Base-by-base conservation (phyloP, 2,329 filamentous ascomycete species). In the Fusarium nodosum region DNA sequence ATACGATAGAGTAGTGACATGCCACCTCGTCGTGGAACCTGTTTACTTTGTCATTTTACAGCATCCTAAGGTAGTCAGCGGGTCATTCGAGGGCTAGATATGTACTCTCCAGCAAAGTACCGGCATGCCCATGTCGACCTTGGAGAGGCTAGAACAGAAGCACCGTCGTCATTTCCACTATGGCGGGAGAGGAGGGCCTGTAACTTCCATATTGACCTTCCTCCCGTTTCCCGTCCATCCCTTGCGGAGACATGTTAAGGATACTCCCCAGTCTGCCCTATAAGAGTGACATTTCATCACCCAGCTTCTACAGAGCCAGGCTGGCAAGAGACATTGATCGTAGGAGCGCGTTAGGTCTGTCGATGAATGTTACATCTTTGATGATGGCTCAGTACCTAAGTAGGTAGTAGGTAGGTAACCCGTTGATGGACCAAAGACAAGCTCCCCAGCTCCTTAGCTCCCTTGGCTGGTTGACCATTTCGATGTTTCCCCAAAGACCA, bases 1-100 rank as follows among this genome's bases (percentile, higher is more conserved):
- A 51, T 47, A 50, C 51, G 67, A 70, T 65, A 71, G 36, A 55
- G 59, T 55, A 68, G 63, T 70, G 67, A 70, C 67, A 71, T 70
- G 59, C 63, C 51, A 58, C 51, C 48, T 70, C 36, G 51, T 42
- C 66, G 54, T 68, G 58, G 67, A 70, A 71, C 67, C 67, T 60
- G 63, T 60, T 70, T 60, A 59, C 52, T 55, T 68, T 60, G 54
- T 57, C 58, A 42, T 57, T 53, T 48, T 71, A 44, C 38, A 68
- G 52, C 56, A 62, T 34, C 46, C 18, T 18, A 47, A 59, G 61
- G 38, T 50, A 54, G 48, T 41, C 52, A 47, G 63, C 60, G 67
- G 68, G 64, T 39, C 64, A 28, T 55, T 44, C 31, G 20, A 41
- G 60, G 54, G 52, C 52, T 51, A 64, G 36, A 45, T 31, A 34